Evolutionary conservation across 140 eudicot species (phyloP).

Genomic region (Anethum foeniculum): DNA sequence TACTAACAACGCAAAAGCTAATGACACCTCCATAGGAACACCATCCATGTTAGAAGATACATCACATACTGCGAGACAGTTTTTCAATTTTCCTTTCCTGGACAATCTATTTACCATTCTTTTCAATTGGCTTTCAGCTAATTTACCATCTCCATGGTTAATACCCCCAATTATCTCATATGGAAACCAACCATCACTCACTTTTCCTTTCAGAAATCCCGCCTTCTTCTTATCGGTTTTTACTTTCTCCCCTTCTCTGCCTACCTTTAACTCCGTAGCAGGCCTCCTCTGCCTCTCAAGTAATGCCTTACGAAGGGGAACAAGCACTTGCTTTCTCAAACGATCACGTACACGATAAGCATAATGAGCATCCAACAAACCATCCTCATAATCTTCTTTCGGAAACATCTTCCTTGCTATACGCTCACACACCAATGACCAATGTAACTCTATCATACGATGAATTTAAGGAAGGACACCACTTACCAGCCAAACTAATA

Average conservation of each 20-base stretch:
- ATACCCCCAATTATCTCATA: neutral
- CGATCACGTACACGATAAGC: conserved; percentile 1
- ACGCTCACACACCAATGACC: neutral
- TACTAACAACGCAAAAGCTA: neutral
- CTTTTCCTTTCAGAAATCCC: neutral
- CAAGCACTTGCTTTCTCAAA: neutral
- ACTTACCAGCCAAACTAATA: neutral
- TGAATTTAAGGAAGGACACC: neutral
- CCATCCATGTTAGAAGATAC: neutral
- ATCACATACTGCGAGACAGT: conserved; percentile 14
- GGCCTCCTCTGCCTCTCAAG: neutral
- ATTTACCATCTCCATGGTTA: neutral
- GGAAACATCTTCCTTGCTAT: conserved; percentile 7
- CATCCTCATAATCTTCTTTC: conserved; percentile 1
- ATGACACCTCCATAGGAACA: neutral
- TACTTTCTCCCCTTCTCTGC: neutral
- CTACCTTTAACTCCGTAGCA: neutral
- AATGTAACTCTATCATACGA: neutral
- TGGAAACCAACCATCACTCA: no score
- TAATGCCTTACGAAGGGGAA: neutral
- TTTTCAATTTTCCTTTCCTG: conserved; percentile 8
- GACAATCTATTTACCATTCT: conserved; percentile 4
- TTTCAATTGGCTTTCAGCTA: conserved; percentile 6
- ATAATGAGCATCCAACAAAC: neutral
- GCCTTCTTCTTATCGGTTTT: neutral